Percentiles rank a stretch among this genome's conserved stretches.
These are phyloP conservation scores for Teratosphaeria destructans DNA, from an alignment of 2,329 filamentous ascomycete species.

Conservation along the genomic window DNA sequence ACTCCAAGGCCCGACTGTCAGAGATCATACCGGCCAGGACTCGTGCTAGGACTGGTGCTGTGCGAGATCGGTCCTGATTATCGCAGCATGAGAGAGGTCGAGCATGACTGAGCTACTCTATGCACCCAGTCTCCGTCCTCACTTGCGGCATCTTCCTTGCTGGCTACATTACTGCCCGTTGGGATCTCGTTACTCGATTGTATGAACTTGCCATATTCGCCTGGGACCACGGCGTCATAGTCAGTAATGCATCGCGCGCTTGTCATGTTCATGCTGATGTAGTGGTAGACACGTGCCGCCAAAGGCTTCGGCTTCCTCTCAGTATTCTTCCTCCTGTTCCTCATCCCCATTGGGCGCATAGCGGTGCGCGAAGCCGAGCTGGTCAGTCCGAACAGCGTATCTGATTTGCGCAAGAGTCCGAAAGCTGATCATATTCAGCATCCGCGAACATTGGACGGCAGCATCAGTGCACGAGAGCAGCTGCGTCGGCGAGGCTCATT, in stretches of 20 bases:
- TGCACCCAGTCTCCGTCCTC: conserved; percentile 96
- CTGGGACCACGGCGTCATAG: conserved; percentile 96
- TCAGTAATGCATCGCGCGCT: conserved; percentile 30
- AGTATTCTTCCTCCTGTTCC: conserved; percentile 70
- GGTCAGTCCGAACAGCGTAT: conserved; percentile 44
- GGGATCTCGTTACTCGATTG: conserved; percentile 92
- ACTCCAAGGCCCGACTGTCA: background rate
- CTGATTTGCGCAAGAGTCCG: background rate
- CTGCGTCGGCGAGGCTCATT: conserved; percentile 90
- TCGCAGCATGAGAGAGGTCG: background rate
- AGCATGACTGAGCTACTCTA: conserved; percentile 28
- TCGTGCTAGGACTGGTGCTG: background rate
- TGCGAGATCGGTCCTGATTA: background rate
- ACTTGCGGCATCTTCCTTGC: conserved; percentile 98
- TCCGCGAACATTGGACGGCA: conserved; percentile 64
- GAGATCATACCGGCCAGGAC: background rate
- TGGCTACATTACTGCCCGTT: conserved; percentile 98
- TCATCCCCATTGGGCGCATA: conserved; percentile 74
- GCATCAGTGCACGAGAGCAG: conserved; percentile 91
- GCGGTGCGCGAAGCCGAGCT: conserved; percentile 68
- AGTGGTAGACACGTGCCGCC: conserved; percentile 60
- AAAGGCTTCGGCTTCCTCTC: conserved; percentile 79
- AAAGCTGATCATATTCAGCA: conserved; percentile 48
- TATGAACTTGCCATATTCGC: conserved; percentile 97
- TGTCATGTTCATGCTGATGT: background rate